Evolutionary conservation across 441 rosid species (phyloP).

Genomic region (Adansonia gregorii): DNA sequence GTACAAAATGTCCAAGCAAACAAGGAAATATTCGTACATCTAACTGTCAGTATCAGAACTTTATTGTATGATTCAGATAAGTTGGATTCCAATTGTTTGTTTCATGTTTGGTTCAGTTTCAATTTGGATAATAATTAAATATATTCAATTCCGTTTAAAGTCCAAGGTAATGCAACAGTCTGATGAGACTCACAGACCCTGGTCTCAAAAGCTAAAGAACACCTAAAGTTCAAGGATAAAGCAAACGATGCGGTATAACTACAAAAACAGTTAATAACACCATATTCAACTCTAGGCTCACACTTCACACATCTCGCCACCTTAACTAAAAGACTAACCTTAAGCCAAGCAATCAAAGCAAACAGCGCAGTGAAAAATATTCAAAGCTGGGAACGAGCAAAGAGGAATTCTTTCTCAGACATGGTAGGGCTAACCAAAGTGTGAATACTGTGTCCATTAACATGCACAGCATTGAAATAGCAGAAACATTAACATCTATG

Average conservation of each 20-base stretch:
- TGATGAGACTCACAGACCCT: neutral
- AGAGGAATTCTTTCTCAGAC: neutral
- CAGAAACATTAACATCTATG: neutral
- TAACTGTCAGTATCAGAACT: neutral
- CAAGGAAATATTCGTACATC: neutral
- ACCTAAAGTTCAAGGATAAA: neutral
- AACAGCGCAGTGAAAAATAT: neutral
- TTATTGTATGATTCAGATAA: neutral
- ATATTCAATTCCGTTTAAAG: too few relatives aligned
- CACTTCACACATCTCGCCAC: neutral
- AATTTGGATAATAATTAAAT: too few relatives aligned
- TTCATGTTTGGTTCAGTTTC: too few relatives aligned
- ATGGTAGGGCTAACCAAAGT: neutral
- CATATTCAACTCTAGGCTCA: neutral
- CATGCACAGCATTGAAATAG: neutral
- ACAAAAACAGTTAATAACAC: slow-evolving; percentile 7
- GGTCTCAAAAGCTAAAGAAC: neutral
- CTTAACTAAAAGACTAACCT: neutral
- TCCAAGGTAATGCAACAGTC: too few relatives aligned
- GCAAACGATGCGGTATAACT: neutral
- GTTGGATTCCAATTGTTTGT: too few relatives aligned
- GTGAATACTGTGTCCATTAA: neutral
- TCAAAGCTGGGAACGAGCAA: neutral
- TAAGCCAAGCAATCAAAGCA: neutral
- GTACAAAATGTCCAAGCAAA: neutral